Evolutionary conservation across 1,284 basidiomycete species (phyloP), one percentile per base, ranked within the genome.

Genomic region (Cutaneotrichosporon sp.): DNA sequence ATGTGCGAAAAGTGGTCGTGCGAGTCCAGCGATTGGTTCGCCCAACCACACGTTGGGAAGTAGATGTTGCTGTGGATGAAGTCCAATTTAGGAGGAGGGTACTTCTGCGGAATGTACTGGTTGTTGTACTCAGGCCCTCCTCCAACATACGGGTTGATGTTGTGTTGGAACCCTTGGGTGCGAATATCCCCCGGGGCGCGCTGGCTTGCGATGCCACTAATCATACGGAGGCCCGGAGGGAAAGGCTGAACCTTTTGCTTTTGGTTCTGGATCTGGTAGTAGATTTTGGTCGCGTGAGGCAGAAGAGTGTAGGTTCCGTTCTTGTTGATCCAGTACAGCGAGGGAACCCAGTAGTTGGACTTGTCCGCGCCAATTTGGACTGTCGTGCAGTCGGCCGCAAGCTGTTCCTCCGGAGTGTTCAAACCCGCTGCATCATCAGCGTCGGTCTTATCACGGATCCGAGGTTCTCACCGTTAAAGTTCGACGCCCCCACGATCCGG

Each of bases 1-100:
- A 77, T 72, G 65, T 77, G 74, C 0, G 65, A 68, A 47, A 64
- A 61, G 65, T 73, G 67, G 58, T 71, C 68, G 3, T 47, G 34
- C 20, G 66, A 68, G 51, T 66, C 61, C 22, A 65, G 48, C 22
- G 49, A 38, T 12, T 62, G 62, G 57, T 61, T 52, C 2, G 66
- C 68, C 22, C 62, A 44, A 8, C 70, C 70, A 42, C 68, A 71
- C 41, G 57, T 61, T 5, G 71, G 71, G 59, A 71, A 71, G 54
- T 67, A 1, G 50, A 68, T 54, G 1, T 41, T 37, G 7, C 5
- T 24, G 41, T 54, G 24, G 26, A 71, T 58, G 1, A 38, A 34
- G 2, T 38, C 5, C 12, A 16, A 17, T 56, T 4, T 26, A 7
- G 16, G 31, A 37, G 66, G 68, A 9, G 61, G 5, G 65, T 65